Conservation (phyloP, 1,284 basidiomycete species). For the Puccinia sorghi region DNA sequence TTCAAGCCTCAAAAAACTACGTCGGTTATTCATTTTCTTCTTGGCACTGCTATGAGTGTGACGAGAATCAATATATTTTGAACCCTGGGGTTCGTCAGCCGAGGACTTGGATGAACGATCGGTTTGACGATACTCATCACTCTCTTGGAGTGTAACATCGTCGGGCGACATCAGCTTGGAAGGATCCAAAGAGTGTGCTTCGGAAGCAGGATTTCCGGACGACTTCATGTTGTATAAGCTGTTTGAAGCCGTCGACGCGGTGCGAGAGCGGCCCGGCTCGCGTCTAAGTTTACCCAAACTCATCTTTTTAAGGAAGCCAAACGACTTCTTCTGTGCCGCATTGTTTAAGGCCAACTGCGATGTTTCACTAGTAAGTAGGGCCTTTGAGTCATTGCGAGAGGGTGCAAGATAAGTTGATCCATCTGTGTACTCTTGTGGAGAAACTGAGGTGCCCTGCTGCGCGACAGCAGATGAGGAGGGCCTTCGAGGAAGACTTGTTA, state of each 20-base stretch:
- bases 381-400: background rate
- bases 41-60: background rate
- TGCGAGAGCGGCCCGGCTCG: conserved; percentile 29
- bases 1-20: conserved; percentile 40
- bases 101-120: conserved; percentile 4
- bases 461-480: conserved; percentile 18
- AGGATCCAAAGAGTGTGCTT: background rate
- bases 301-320: conserved; percentile 49
- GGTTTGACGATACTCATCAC: conserved; percentile 5
- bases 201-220: background rate
- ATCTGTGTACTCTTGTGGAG: background rate
- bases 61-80: background rate
- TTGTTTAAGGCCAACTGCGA: background rate
- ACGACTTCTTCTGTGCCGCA: conserved; percentile 38
- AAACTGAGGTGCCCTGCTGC: background rate
- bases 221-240: background rate
- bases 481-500: background rate
- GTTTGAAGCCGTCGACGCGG: conserved; percentile 16
- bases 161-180: conserved; percentile 17
- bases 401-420: background rate
- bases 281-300: conserved; percentile 44
- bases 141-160: conserved; percentile 17
- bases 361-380: background rate
- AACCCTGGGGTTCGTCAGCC: background rate
- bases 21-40: conserved; percentile 18